Conservation (phyloP, 345 rosid genomes). For the Chamaenerion angustifolium region DNA sequence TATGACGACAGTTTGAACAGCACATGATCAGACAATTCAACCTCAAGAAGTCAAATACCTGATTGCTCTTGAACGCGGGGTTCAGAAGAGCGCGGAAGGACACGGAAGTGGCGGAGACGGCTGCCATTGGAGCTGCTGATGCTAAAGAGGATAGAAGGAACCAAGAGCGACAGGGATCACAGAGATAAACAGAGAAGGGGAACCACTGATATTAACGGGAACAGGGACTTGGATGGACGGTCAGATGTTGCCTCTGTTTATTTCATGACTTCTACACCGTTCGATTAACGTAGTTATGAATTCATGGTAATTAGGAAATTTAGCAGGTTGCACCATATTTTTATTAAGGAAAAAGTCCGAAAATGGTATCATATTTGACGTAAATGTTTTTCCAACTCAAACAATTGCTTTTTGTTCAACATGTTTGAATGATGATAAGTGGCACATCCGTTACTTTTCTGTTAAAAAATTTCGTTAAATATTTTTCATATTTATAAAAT, state of each 20-base stretch:
- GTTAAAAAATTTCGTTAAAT: too few species aligned
- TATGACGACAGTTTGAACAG: too few species aligned
- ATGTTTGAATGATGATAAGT: too few species aligned
- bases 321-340: too few species aligned
- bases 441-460: too few species aligned
- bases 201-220: conserved; percentile 1
- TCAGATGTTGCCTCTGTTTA: neutral
- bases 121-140: conserved; percentile 12
- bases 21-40: too few species aligned
- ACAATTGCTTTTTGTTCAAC: too few species aligned
- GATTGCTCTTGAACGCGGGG: conserved; percentile 11
- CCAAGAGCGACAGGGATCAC: neutral
- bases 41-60: conserved; percentile 6
- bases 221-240: neutral
- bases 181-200: conserved; percentile 4
- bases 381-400: too few species aligned
- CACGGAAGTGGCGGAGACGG: conserved; percentile 14
- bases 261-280: neutral
- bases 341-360: too few species aligned
- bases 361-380: too few species aligned
- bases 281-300: neutral
- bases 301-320: too few species aligned
- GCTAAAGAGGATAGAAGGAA: conserved; percentile 4
- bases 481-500: too few species aligned
- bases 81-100: conserved; percentile 10